Evolutionary conservation across 1,284 basidiomycete genomes (phyloP).

Genomic region (Pulveroboletus sp.): DNA sequence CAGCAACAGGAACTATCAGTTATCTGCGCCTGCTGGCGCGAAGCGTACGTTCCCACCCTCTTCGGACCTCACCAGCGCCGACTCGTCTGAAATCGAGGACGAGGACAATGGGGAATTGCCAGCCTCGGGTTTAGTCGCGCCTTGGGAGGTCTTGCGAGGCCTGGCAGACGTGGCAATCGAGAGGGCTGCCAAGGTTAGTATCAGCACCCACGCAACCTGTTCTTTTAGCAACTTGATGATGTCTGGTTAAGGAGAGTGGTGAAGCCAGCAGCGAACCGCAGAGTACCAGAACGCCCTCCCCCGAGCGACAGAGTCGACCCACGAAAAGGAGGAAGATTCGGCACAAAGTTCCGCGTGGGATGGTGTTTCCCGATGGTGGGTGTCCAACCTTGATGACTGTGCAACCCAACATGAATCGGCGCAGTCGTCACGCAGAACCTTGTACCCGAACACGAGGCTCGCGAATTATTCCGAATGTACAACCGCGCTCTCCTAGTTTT

Average conservation of each 20-base stretch:
- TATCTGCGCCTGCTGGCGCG: constrained; percentile 41
- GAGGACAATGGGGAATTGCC: constrained; percentile 76
- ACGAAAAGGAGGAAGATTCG: constrained; percentile 70
- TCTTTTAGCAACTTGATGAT: neutral
- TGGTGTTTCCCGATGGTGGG: constrained; percentile 70
- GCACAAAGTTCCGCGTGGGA: constrained; percentile 51
- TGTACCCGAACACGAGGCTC: constrained; percentile 78
- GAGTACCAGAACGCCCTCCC: constrained; percentile 71
- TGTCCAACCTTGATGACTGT: constrained; percentile 1
- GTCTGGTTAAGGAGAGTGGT: constrained; percentile 62
- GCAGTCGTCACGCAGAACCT: constrained; percentile 79
- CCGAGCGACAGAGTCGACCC: constrained; percentile 63
- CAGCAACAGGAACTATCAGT: constrained; percentile 41
- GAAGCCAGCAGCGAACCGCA: constrained; percentile 67
- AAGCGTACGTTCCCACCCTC: constrained; percentile 62
- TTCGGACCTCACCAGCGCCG: constrained; percentile 69
- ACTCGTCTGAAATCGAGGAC: constrained; percentile 76
- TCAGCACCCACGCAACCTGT: neutral
- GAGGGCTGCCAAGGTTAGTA: constrained; percentile 67
- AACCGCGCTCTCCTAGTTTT: neutral
- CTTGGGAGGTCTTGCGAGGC: constrained; percentile 79
- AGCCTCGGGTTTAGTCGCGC: constrained; percentile 76
- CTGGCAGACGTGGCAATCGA: constrained; percentile 79
- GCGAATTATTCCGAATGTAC: constrained; percentile 81
- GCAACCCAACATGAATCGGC: constrained; percentile 19